Evolutionary conservation across 1,139 yeast species (phyloP), one percentile per base, ranked within the genome.

Genomic region (Komagataea norvegica): DNA sequence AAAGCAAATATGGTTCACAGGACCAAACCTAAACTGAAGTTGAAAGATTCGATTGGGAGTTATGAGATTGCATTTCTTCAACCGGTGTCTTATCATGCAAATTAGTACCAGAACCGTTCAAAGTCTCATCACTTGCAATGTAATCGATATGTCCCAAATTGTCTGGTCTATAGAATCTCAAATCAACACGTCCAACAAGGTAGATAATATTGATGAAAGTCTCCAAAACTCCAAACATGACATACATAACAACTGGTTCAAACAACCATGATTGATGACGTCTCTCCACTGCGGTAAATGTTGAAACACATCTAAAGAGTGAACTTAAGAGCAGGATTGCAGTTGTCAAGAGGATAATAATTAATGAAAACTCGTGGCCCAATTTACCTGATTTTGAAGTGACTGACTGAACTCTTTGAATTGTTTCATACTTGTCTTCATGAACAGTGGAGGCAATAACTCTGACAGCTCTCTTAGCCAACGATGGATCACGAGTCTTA

Each of bases 161-260:
- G 52, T 81, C 91, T 18, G 91, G 91, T 58, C 86, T 77, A 67
- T 83, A 83, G 62, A 83, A 83, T 55, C 93, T 69, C 51, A 83
- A 68, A 56, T 83, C 93, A 35, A 79, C 74, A 55, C 93, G 68
- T 29, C 79, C 77, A 21, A 77, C 57, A 31, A 83, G 58, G 57
- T 77, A 79, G 31, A 78, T 41, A 6, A 76, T 45, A 41, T 77
- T 69, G 41, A 79, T 72, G 21, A 78, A 46, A 0, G 70, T 68
- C 61, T 84, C 93, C 29, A 78, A 64, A 5, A 70, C 74, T 20
- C 84, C 84, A 75, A 85, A 82, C 46, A 76, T 61, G 26, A 79
- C 67, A 57, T 80, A 83, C 79, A 79, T 73, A 22, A 77, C 77
- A 34, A 73, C 70, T n/a, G 78, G 73, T 42, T 67, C 62, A 54